Evolutionary conservation across 768 basidiomycete species (phyloP), one percentile per base, ranked within the genome.

Genomic region (Crepidotus variabilis): DNA sequence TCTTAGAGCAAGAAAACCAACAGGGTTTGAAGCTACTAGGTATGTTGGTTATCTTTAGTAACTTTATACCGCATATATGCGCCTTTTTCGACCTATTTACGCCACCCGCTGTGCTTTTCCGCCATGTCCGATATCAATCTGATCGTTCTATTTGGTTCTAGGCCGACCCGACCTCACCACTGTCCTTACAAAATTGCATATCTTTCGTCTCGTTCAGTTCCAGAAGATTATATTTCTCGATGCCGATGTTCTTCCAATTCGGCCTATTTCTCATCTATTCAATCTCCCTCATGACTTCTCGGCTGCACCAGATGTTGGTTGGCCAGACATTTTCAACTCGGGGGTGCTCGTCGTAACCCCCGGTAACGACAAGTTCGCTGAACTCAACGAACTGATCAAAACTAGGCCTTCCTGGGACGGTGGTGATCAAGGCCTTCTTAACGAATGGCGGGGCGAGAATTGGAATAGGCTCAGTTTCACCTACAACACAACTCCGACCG

Each of bases 301-400:
- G 43, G 97, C 97, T 8, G 90, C 87, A 7, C 94, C 97, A 10
- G 97, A 99, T 71, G 92, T 94, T 32, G 97, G 97, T 62, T 99
- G 97, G 97, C 97, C 97, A 39, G 97, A 99, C 72, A 95, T 97
- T 59, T 99, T 99, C 78, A 99, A 99, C 71, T 96, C 95, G 21
- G 97, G 97, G 36, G 87, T 98, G 47, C 81, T 99, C 73, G 94
- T 98, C 51, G 72, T 94, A 35, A 79, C 83, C 52, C 94, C 94
- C 1, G 85, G 86, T 9, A 81, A 90, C 62, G 84, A 87, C 60
- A 94, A 94, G 66, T 99, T 96, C 69, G 75, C 79, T 6, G 80
- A 88, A 51, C 76, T 98, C 56, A 80, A 78, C 58, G 72, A 79
- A 14, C 78, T 97, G 55, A 77, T 94, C 58, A 83, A 85, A 59